A percentile compares a stretch with the other conserved stretches of the same genome.
These are phyloP conservation scores for Epithele typhae DNA, from an alignment of 768 basidiomycete genomes.

Conservation along the genomic window DNA sequence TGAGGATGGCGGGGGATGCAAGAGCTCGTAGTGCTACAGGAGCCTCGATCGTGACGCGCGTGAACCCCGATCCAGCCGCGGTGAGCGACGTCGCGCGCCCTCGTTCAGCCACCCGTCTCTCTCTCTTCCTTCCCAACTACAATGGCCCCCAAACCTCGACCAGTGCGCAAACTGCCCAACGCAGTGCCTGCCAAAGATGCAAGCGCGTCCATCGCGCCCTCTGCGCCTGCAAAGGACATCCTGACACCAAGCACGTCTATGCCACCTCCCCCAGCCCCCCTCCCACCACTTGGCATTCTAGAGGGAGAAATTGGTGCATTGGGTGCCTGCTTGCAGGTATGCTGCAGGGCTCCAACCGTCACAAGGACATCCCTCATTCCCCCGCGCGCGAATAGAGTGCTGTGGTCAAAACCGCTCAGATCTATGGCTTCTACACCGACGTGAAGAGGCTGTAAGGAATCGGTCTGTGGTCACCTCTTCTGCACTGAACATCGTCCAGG, in stretches of 20 bases:
- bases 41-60: constrained; percentile 5
- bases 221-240: constrained; percentile 8
- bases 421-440: constrained; percentile 68
- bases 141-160: constrained; percentile 45
- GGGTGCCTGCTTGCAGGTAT: constrained; percentile 52
- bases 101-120: neutral
- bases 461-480: constrained; percentile 18
- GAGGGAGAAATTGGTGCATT: constrained; percentile 65
- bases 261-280: constrained; percentile 51
- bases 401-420: constrained; percentile 65
- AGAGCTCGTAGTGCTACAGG: constrained; percentile 3
- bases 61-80: neutral
- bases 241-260: constrained; percentile 33
- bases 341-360: too few species aligned
- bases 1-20: neutral
- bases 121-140: constrained; percentile 2
- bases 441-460: constrained; percentile 66
- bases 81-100: neutral
- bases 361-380: neutral
- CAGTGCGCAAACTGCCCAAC: constrained; percentile 29
- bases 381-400: constrained; percentile 39
- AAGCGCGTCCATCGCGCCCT: constrained; percentile 18
- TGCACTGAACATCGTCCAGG: constrained; percentile 32
- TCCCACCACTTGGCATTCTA: constrained; percentile 38
- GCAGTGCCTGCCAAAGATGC: constrained; percentile 24